A percentile compares a stretch with the other conserved stretches of the same genome.
These are phyloP conservation scores for Zasmidium citrigriseum DNA, from an alignment of 2,329 filamentous ascomycete species.

Conservation along the genomic window DNA sequence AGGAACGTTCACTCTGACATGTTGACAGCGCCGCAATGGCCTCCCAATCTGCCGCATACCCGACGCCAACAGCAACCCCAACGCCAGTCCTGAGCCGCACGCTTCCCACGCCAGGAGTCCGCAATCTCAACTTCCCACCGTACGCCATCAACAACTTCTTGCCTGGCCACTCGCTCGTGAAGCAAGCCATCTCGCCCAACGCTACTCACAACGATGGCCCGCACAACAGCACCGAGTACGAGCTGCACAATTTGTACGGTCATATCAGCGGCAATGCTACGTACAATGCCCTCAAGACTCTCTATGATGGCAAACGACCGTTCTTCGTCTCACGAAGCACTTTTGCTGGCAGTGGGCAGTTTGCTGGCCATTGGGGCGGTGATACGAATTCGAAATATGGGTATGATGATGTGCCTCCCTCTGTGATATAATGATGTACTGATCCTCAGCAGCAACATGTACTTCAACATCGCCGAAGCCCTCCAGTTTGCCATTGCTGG, in stretches of 20 bases:
- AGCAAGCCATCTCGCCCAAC: slow-evolving; percentile 26
- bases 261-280: slow-evolving; percentile 28
- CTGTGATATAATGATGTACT: not conserved
- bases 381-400: slow-evolving; percentile 31
- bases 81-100: slow-evolving; percentile 24
- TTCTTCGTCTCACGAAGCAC: slow-evolving; percentile 30
- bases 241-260: slow-evolving; percentile 34
- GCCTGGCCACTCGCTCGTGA: slow-evolving; percentile 28
- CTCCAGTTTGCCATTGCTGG: slow-evolving; percentile 30
- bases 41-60: slow-evolving; percentile 22
- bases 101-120: slow-evolving; percentile 22
- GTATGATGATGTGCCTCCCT: not conserved
- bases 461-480: slow-evolving; percentile 31
- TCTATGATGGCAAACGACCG: slow-evolving; percentile 28
- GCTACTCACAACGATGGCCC: slow-evolving; percentile 29
- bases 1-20: not conserved
- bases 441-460: slow-evolving; percentile 25
- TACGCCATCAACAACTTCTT: slow-evolving; percentile 28
- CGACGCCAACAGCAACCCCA: slow-evolving; percentile 13
- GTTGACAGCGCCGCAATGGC: slow-evolving; percentile 14
- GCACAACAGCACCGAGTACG: slow-evolving; percentile 28
- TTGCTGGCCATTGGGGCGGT: slow-evolving; percentile 32
- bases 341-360: slow-evolving; percentile 29
- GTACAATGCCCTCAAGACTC: slow-evolving; percentile 26
- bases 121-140: slow-evolving; percentile 27